Base-by-base conservation (phyloP, 495 filamentous ascomycete species). In the Xylaria scruposa region DNA sequence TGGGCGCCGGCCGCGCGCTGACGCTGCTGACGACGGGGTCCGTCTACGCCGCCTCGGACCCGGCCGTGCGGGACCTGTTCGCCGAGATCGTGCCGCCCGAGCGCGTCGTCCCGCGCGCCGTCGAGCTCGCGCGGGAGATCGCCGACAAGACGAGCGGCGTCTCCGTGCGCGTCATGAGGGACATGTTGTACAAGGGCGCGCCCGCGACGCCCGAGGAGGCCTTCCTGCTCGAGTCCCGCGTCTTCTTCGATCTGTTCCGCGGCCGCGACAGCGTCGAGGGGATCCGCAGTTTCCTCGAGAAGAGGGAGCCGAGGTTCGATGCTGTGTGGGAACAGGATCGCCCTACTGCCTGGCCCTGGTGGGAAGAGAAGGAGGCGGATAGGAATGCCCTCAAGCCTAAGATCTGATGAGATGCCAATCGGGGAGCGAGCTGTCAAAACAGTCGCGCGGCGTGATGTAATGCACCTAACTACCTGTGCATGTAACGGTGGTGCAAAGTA, bases 11-110 rank as follows among this genome's bases (percentile, higher is more conserved):
- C 9, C 85, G 85, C 31, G 88, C 89, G 15, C 86, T 88, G 74
- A 86, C 90, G 70, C 84, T 92, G 19, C 84, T 90, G 42, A 85
- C 82, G n/a, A 82, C 88, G 24, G 88, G 82, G n/a, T 85, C 85
- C 42, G 82, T 82, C 79, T 83, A 88, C n/a, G 85, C 85, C 24
- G 84, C 85, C 51, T 85, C 84, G 42, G 83, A 83, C 42, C 85
- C 89, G 47, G 87, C 85, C 3, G 78, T 81, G 53, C 87, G 80
- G 9, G 88, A 79, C 33, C 78, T 92, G 10, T 91, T 91, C 76
- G 83, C 85, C 44, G 88, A 91, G 73, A 80, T 85, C 17, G 74
- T 89, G 8, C 79, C 84, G 8, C 78, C 85, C 15, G 82, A 85
- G 31, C 79, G 84, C 60, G 88, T 90, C 5, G 72, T 91, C 13